These are phyloP conservation scores for Davidsoniella eucalypti DNA, from an alignment of 2,329 filamentous ascomycete genomes.

Conservation along the genomic window DNA sequence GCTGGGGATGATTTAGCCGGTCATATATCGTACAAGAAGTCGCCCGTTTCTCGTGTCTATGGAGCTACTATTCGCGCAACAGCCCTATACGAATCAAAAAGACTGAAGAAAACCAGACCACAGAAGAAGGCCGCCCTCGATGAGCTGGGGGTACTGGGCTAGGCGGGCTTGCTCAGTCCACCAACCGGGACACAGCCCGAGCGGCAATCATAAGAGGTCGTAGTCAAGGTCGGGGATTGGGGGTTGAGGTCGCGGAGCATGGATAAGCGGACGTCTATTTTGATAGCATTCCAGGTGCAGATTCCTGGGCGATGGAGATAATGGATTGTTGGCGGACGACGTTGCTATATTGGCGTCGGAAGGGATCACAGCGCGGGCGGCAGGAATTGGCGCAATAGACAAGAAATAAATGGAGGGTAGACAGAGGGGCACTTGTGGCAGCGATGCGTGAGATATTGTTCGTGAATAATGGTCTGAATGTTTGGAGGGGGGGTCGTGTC, in stretches of 20 bases:
- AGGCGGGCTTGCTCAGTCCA: slow-evolving; percentile 11
- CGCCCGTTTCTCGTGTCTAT: neutral
- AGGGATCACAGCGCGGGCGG: too few species aligned
- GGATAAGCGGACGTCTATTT: neutral
- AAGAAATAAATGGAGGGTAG: too few species aligned
- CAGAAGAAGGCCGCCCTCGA: neutral
- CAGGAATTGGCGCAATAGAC: too few species aligned
- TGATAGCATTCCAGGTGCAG: neutral
- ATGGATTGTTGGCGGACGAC: neutral
- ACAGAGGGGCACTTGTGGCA: too few species aligned
- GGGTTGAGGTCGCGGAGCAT: neutral
- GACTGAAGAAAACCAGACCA: neutral
- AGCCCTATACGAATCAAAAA: neutral
- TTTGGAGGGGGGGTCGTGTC: too few species aligned
- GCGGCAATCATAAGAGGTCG: slow-evolving; percentile 13
- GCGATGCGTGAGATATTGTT: too few species aligned
- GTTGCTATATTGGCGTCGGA: too few species aligned
- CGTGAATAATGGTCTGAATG: too few species aligned
- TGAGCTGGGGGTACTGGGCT: neutral
- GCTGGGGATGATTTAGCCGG: neutral
- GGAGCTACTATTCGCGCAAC: neutral
- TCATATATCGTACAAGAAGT: too few species aligned
- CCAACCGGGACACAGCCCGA: slow-evolving; percentile 13
- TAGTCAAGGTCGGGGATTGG: neutral
- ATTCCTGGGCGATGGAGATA: neutral